A percentile compares a stretch with the other conserved stretches of the same genome.
phyloP scores from a whole-genome alignment of 495 filamentous ascomycete genomes.

The Mytilinidion resinicola region DNA sequence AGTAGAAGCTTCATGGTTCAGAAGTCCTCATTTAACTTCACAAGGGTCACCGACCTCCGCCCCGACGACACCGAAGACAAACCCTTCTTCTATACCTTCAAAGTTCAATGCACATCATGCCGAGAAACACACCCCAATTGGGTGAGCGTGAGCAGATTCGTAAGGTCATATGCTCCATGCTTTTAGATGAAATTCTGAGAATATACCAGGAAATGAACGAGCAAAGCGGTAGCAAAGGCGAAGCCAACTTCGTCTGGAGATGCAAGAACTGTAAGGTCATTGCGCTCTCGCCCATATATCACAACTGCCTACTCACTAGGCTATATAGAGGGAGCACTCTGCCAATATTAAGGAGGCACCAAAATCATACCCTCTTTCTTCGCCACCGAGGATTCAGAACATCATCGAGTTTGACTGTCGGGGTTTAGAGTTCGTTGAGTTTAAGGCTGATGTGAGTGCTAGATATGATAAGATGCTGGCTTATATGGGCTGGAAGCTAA shows the following conservation, averaged over 20 bases:
- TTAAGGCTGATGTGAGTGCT: conserved; percentile 67
- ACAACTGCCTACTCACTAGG: not conserved
- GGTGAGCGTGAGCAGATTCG: conserved; percentile 82
- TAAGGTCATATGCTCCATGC: conserved; percentile 40
- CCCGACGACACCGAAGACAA: conserved; percentile 72
- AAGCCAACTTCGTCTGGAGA: conserved; percentile 97
- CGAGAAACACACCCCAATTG: conserved; percentile 84
- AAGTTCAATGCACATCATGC: conserved; percentile 93
- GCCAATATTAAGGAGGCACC: conserved; percentile 68
- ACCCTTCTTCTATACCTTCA: conserved; percentile 94
- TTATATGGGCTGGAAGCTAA: too few species aligned
- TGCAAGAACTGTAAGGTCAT: conserved; percentile 68
- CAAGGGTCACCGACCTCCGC: conserved; percentile 79
- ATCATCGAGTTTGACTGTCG: conserved; percentile 89
- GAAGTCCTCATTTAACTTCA: conserved; percentile 8
- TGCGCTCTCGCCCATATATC: conserved; percentile 1
- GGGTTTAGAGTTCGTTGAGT: conserved; percentile 85
- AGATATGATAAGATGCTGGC: too few species aligned
- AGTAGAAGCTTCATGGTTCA: conserved; percentile 28
- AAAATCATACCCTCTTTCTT: conserved; percentile 56
- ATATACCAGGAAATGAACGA: conserved; percentile 67
- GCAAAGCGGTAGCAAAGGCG: conserved; percentile 81
- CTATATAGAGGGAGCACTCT: conserved; percentile 53
- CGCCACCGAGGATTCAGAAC: conserved; percentile 65
- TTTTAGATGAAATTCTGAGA: not conserved